Base-by-base conservation (phyloP, 805 yeast genomes). In the Yarrowia sp. region DNA sequence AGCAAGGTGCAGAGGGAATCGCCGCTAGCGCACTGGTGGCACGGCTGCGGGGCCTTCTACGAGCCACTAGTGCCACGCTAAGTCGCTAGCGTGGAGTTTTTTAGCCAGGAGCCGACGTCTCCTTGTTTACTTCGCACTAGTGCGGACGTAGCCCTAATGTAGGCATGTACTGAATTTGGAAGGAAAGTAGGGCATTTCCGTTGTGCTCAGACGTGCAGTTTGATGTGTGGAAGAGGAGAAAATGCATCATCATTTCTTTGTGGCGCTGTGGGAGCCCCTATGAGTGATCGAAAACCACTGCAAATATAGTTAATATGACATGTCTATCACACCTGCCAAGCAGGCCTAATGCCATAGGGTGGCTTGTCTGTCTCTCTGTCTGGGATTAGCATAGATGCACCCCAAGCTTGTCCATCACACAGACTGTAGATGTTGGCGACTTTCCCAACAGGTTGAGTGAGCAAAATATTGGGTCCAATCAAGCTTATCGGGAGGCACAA, bases 51-150 rank as follows among this genome's bases (percentile, higher is more conserved):
- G 30, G 30, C 30, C 30, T 24, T 36, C 10, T 36, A 9, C 38
- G 13, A 9, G 10, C 38, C 33, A 9, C 49, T 44, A 44, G 33
- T 20, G 49, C 38, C 5, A 36, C 38, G 38, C 38, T 36, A 9
- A 9, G 38, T 12, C 13, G 9, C 38, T 36, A 36, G 30, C 30
- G 30, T 24, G 30, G 30, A 24, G 6, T 24, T 24, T 33, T 33
- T 36, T 12, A 36, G 13, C 13, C 13, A 10, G 13, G 38, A 36
- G 38, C 38, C 10, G n/a, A 43, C 30, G 30, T 19, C 38, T 10
- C 34, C 50, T 46, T 46, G 50, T 46, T 46, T 46, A 46, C 34
- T 6, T 43, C 10, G 14, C n/a, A 43, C 47, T 17, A 24, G 30
- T 24, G 30, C 53, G 53, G 53, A 15, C 0, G 20, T 3, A 49